Percentiles rank a stretch among this genome's conserved stretches.
phyloP scores from a whole-genome alignment of 208 protist genomes.

The Trypanosoma caninum region DNA sequence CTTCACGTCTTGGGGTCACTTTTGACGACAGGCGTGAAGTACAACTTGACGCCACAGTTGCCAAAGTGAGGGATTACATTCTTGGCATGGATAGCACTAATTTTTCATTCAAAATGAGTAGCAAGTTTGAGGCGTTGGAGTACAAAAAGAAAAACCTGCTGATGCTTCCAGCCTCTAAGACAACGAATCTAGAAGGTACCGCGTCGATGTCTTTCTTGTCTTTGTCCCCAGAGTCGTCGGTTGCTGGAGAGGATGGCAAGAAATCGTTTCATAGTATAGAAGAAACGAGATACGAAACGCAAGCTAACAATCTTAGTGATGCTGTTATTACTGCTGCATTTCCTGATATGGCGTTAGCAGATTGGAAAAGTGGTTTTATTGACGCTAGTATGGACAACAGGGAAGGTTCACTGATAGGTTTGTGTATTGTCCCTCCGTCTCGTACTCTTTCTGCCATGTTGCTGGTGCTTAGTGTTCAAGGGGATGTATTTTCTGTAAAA shows the following conservation, averaged over 20 bases:
- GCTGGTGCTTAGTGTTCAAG: constrained; percentile 55
- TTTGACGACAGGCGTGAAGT: constrained; percentile 19
- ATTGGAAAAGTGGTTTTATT: not conserved
- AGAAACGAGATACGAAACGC: too few species aligned
- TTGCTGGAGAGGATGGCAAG: too few species aligned
- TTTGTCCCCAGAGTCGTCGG: too few species aligned
- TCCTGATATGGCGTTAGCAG: not conserved
- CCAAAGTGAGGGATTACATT: constrained; percentile 6
- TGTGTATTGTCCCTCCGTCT: constrained; percentile 48
- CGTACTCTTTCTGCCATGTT: constrained; percentile 46
- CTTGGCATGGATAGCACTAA: not conserved
- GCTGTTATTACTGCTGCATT: too few species aligned
- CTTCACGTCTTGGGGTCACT: constrained; percentile 29
- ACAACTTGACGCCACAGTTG: not conserved
- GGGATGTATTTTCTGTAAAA: constrained; percentile 68
- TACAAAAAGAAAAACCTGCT: not conserved
- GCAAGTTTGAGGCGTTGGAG: not conserved
- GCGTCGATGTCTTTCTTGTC: too few species aligned
- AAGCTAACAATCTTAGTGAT: too few species aligned
- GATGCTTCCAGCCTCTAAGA: too few species aligned
- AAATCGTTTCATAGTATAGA: too few species aligned
- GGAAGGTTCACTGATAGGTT: constrained; percentile 37
- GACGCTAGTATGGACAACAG: not conserved
- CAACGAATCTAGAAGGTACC: too few species aligned
- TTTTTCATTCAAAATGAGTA: too few species aligned